Conservation (phyloP, 2,329 filamentous ascomycete species). For the Chaetomium sp. region DNA sequence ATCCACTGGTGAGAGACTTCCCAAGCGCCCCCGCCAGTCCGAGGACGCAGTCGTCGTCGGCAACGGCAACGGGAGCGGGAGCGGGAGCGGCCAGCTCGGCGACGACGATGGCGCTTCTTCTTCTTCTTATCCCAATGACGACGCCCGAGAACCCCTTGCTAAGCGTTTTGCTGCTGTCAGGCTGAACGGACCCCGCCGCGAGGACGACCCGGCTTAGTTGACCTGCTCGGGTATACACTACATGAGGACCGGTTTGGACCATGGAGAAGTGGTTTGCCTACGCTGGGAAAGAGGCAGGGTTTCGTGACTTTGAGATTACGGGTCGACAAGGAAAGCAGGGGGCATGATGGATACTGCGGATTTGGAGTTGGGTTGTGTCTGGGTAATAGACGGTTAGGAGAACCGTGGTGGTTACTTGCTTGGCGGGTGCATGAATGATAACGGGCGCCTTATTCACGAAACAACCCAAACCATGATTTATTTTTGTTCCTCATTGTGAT, state of each 20-base stretch:
- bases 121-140: constrained; percentile 31
- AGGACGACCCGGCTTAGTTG: neutral
- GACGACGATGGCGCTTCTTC: neutral
- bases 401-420: constrained; percentile 4
- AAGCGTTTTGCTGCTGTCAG: constrained; percentile 69
- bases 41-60: constrained; percentile 34
- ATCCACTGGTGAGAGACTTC: constrained; percentile 95
- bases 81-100: too few relatives aligned
- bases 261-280: neutral
- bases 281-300: neutral
- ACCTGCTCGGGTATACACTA: neutral
- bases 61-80: constrained; percentile 13
- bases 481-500: neutral
- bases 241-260: neutral
- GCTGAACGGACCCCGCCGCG: constrained; percentile 50
- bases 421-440: constrained; percentile 1
- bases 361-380: constrained; percentile 11
- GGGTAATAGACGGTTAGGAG: constrained; percentile 1
- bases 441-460: neutral
- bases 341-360: neutral
- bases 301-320: neutral
- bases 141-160: constrained; percentile 59
- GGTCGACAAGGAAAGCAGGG: neutral
- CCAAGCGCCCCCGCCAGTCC: constrained; percentile 64
- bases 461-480: neutral